A percentile compares a stretch with the other conserved stretches of the same genome.
Evolutionary conservation across 345 rosid species (phyloP).

Genomic region (Bretschneidera sinensis): DNA sequence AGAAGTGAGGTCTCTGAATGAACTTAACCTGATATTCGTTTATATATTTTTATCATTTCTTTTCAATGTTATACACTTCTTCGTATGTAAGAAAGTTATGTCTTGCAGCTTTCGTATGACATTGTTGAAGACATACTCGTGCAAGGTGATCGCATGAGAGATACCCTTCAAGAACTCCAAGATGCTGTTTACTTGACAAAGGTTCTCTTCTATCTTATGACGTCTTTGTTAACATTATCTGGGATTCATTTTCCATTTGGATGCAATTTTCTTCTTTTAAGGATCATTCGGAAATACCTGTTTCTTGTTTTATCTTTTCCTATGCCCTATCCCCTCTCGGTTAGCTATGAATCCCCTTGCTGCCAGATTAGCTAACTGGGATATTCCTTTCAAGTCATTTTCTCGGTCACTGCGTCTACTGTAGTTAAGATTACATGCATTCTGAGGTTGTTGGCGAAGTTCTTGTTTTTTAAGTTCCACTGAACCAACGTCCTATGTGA

Average conservation of each 20-base stretch:
- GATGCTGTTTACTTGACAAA: conserved; percentile 84
- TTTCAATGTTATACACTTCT: background rate
- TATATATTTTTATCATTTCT: background rate
- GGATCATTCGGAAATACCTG: background rate
- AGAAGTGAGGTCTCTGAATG: conserved; percentile 60
- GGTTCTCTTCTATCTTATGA: conserved; percentile 30
- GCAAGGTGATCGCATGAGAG: conserved; percentile 63
- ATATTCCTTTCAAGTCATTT: conserved; percentile 7
- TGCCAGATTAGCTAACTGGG: background rate
- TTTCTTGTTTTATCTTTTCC: background rate
- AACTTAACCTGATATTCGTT: conserved; percentile 1
- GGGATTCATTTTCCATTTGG: background rate
- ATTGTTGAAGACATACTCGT: conserved; percentile 72
- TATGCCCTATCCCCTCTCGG: background rate
- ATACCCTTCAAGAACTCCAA: conserved; percentile 83
- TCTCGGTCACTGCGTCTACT: background rate
- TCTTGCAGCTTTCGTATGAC: conserved; percentile 66
- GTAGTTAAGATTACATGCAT: background rate
- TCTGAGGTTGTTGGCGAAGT: background rate
- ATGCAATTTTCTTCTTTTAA: background rate
- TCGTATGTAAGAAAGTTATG: conserved; percentile 2
- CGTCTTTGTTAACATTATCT: background rate
- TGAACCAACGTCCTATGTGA: background rate
- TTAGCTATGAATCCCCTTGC: background rate
- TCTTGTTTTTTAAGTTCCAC: background rate